phyloP scores from a whole-genome alignment of 352 stramenopile genomes.

The Pythium coloratum region DNA sequence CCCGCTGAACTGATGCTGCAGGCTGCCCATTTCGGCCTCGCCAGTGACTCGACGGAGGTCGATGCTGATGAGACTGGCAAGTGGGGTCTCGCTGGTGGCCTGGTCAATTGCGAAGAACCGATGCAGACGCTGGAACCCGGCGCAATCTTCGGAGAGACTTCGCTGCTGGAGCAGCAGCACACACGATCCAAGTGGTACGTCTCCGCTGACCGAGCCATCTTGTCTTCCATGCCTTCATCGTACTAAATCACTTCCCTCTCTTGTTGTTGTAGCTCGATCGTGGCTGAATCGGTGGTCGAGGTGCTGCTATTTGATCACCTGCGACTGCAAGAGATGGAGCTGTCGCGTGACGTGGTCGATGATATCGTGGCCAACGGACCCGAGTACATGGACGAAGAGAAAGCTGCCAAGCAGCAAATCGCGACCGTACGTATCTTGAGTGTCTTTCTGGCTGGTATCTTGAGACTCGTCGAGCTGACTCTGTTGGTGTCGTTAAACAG shows the following conservation, averaged over 20 bases:
- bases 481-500: slow-evolving; percentile 20
- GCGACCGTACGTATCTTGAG: slow-evolving; percentile 30
- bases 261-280: slow-evolving; percentile 36
- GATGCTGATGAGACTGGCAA: neutral
- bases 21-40: slow-evolving; percentile 2
- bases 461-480: neutral
- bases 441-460: neutral
- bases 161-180: slow-evolving; percentile 51
- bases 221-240: neutral
- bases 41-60: neutral
- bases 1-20: slow-evolving; percentile 23
- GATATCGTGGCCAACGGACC: slow-evolving; percentile 52
- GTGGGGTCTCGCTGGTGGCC: neutral
- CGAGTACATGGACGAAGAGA: slow-evolving; percentile 59
- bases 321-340: slow-evolving; percentile 76
- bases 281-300: slow-evolving; percentile 70
- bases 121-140: slow-evolving; percentile 46
- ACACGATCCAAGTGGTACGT: slow-evolving; percentile 51
- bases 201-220: neutral
- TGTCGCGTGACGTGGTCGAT: slow-evolving; percentile 52
- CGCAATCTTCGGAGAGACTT: slow-evolving; percentile 66
- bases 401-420: slow-evolving; percentile 46
- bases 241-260: neutral
- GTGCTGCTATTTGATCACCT: slow-evolving; percentile 71
- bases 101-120: slow-evolving; percentile 22